Evolutionary conservation across 2,329 filamentous ascomycete species (phyloP).

Genomic region (Penicillium sp.): DNA sequence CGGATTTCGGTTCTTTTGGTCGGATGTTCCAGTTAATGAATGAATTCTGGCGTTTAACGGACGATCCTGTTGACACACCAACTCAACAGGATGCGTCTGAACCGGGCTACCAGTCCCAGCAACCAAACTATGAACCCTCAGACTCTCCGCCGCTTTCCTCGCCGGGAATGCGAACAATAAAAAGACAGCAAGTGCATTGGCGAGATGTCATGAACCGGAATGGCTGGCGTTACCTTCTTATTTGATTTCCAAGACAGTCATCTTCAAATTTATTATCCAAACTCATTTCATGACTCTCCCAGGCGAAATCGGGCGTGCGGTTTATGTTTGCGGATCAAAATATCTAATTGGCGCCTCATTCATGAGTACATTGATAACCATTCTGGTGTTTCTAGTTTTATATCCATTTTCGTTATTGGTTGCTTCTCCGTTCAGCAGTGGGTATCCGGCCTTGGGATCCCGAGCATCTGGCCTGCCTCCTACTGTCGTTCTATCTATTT

Average conservation of each 20-base stretch:
- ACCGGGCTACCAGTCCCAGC: background rate
- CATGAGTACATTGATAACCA: background rate
- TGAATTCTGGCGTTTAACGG: slow-evolving; percentile 79
- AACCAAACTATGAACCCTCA: background rate
- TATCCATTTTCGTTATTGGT: background rate
- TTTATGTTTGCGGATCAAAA: background rate
- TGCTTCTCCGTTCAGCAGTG: background rate
- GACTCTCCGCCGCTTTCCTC: background rate
- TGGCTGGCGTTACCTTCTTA: slow-evolving; percentile 89
- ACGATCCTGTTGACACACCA: slow-evolving; percentile 54
- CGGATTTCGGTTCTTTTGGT: slow-evolving; percentile 82
- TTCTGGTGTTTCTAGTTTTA: background rate
- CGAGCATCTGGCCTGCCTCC: background rate
- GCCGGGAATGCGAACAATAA: slow-evolving; percentile 23
- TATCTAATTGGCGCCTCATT: background rate
- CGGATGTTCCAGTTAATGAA: slow-evolving; percentile 76
- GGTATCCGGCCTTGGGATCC: background rate
- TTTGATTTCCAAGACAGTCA: slow-evolving; percentile 55
- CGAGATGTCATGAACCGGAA: slow-evolving; percentile 90
- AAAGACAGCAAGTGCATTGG: slow-evolving; percentile 74
- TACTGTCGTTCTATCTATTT: background rate
- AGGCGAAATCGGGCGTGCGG: background rate
- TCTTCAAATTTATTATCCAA: background rate
- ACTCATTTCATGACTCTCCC: background rate
- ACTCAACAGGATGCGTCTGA: slow-evolving; percentile 4